These are phyloP conservation scores for Verticillium dahliae DNA, from an alignment of 2,329 filamentous ascomycete species.

Conservation along the genomic window DNA sequence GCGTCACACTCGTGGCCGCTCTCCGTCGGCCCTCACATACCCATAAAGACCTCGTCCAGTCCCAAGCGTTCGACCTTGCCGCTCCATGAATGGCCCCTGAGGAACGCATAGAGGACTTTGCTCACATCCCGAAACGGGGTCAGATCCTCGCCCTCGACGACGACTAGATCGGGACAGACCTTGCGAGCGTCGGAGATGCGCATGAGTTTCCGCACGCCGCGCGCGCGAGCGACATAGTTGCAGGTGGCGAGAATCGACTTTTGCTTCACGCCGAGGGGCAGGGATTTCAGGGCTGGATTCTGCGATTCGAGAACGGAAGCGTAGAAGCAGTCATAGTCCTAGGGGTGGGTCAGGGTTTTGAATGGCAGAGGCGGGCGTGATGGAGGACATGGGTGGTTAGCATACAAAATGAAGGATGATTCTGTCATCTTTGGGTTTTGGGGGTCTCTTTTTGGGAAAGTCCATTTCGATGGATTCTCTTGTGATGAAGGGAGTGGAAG, in stretches of 20 bases:
- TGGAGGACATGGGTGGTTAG: constrained; percentile 2
- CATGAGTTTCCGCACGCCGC: constrained; percentile 75
- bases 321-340: constrained; percentile 91
- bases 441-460: constrained; percentile 20
- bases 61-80: constrained; percentile 73
- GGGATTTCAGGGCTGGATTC: constrained; percentile 62
- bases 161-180: constrained; percentile 75
- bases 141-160: constrained; percentile 82
- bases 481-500: neutral
- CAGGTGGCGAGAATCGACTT: constrained; percentile 90
- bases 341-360: constrained; percentile 2
- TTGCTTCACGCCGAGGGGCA: constrained; percentile 80
- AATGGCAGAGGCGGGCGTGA: neutral
- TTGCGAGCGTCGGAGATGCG: constrained; percentile 74
- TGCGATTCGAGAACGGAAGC: constrained; percentile 83
- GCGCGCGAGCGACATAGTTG: constrained; percentile 82
- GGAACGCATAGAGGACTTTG: constrained; percentile 69
- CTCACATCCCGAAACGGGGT: constrained; percentile 80
- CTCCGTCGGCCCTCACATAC: constrained; percentile 17
- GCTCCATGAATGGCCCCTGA: constrained; percentile 72
- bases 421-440: constrained; percentile 52
- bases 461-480: constrained; percentile 19
- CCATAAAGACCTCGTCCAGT: constrained; percentile 73
- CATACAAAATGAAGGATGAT: constrained; percentile 78
- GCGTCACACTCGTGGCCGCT: constrained; percentile 7